Evolutionary conservation across 2,329 filamentous ascomycete species (phyloP).

Genomic region (Diaporthe ilicicola): DNA sequence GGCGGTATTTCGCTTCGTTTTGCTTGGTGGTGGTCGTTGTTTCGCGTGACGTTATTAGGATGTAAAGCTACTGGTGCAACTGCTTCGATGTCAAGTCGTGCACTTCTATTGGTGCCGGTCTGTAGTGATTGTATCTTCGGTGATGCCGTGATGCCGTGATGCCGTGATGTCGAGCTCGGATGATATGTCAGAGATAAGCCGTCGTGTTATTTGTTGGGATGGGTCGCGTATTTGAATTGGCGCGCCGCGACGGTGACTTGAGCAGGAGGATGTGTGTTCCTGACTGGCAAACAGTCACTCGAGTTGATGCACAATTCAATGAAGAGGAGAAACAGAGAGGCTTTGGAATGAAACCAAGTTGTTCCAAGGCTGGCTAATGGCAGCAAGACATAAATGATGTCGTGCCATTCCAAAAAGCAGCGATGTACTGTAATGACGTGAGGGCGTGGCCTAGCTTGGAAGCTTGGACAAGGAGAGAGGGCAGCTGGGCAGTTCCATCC

Average conservation of each 20-base stretch:
- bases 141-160: not conserved
- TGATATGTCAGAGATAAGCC: not conserved
- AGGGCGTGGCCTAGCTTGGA: not conserved
- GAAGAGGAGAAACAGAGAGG: not conserved
- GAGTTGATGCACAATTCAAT: not conserved
- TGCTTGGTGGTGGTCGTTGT: not conserved
- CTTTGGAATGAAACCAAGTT: not conserved
- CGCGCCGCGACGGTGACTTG: not conserved
- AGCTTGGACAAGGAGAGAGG: not conserved
- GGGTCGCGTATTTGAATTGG: not conserved
- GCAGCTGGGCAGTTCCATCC: not conserved
- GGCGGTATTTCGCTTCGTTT: conserved; percentile 9
- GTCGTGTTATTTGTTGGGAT: not conserved
- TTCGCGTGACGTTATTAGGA: not conserved
- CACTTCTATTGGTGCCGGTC: not conserved
- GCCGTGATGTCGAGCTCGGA: not conserved
- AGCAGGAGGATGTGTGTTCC: not conserved
- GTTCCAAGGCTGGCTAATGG: not conserved
- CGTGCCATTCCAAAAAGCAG: not conserved
- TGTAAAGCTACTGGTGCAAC: too few relatives aligned
- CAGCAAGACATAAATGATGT: not conserved
- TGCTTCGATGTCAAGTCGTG: not conserved
- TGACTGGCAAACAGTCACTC: not conserved
- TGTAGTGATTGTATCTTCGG: not conserved
- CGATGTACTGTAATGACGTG: conserved; percentile 24